These are phyloP conservation scores for Leptoxyphium fumago DNA, from an alignment of 2,329 filamentous ascomycete genomes.

Conservation along the genomic window DNA sequence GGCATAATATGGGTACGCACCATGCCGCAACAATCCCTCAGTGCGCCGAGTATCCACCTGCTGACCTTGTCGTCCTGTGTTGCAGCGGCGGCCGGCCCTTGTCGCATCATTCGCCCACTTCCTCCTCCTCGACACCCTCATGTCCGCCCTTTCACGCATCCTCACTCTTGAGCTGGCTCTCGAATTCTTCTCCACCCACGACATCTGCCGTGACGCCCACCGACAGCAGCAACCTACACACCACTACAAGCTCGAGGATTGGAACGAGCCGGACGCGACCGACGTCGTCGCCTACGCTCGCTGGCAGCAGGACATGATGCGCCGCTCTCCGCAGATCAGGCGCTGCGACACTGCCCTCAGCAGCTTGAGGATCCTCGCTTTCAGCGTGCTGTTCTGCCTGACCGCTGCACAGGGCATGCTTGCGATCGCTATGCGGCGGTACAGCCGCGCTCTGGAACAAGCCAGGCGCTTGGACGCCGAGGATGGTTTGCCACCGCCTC, in stretches of 20 bases:
- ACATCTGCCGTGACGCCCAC: slow-evolving; percentile 10
- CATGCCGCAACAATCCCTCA: not conserved
- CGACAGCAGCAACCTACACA: slow-evolving; percentile 8
- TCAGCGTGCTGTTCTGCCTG: slow-evolving; percentile 3
- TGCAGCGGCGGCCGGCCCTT: slow-evolving; percentile 9
- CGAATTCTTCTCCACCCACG: slow-evolving; percentile 10
- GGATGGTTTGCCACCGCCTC: not conserved
- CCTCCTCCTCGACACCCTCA: slow-evolving; percentile 13
- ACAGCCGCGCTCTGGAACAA: not conserved
- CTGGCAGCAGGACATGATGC: slow-evolving; percentile 9
- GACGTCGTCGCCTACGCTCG: slow-evolving; percentile 10
- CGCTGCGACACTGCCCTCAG: slow-evolving; percentile 9
- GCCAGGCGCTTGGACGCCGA: not conserved
- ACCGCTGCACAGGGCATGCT: slow-evolving; percentile 5
- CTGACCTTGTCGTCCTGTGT: not conserved
- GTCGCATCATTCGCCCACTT: slow-evolving; percentile 13
- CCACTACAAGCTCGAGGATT: slow-evolving; percentile 1
- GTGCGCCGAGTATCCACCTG: too few species aligned
- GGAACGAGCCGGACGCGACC: not conserved
- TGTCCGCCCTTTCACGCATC: slow-evolving; percentile 11
- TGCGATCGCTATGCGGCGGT: slow-evolving; percentile 13
- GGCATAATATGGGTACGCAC: slow-evolving; percentile 11
- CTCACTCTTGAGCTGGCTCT: slow-evolving; percentile 12
- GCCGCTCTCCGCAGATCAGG: slow-evolving; percentile 4
- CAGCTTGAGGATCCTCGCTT: slow-evolving; percentile 7